phyloP scores from a whole-genome alignment of 2,329 filamentous ascomycete species.

The Periconia digitata region DNA sequence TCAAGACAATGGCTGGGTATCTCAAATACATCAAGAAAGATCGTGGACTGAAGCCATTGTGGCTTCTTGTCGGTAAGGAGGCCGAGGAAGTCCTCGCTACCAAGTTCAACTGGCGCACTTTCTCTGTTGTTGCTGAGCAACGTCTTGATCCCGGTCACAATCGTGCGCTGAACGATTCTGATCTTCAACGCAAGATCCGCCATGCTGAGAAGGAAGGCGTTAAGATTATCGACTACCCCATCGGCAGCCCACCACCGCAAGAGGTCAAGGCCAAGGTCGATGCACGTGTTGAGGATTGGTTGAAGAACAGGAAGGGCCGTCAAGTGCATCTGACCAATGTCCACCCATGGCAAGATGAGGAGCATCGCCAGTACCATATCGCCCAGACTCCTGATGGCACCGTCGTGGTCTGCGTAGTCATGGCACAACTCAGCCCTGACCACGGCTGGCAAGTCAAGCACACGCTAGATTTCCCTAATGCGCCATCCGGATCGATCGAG shows the following conservation, averaged over 20 bases:
- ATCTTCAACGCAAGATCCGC: conserved; percentile 73
- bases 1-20: conserved; percentile 72
- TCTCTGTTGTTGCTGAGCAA: conserved; percentile 87
- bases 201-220: conserved; percentile 82
- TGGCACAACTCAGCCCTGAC: conserved; percentile 76
- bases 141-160: conserved; percentile 75
- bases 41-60: conserved; percentile 74
- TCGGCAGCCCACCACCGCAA: conserved; percentile 64
- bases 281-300: conserved; percentile 76
- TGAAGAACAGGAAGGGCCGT: conserved; percentile 74
- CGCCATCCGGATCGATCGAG: conserved; percentile 87
- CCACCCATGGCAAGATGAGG: conserved; percentile 80
- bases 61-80: conserved; percentile 81
- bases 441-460: conserved; percentile 96
- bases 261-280: conserved; percentile 72
- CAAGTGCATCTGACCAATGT: conserved; percentile 92
- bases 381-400: conserved; percentile 72
- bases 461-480: conserved; percentile 86
- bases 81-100: conserved; percentile 78
- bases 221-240: conserved; percentile 71
- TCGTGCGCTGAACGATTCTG: conserved; percentile 64
- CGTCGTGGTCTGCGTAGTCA: conserved; percentile 75
- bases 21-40: conserved; percentile 74
- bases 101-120: conserved; percentile 81
- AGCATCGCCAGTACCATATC: conserved; percentile 84